Evolutionary conservation across 1,284 basidiomycete genomes (phyloP).

Genomic region (Meira miltonrushii): DNA sequence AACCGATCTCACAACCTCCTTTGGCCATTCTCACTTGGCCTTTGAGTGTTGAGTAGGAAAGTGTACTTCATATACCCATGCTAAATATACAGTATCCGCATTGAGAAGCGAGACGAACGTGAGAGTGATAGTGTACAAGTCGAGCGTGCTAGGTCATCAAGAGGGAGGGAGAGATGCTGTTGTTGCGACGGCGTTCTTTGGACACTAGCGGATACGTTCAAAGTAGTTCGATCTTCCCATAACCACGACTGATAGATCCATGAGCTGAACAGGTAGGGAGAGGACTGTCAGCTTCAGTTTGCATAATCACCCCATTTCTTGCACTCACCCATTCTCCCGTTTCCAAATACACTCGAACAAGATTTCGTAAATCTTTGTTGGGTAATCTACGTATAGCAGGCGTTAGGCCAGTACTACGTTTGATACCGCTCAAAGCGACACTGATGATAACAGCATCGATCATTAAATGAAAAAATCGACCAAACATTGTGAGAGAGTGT

Average conservation of each 20-base stretch:
- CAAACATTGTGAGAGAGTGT: conserved; percentile 34
- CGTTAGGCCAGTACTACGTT: conserved; percentile 47
- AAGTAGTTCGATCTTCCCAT: conserved; percentile 47
- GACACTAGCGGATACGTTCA: conserved; percentile 38
- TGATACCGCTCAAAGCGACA: conserved; percentile 47
- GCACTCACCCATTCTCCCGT: conserved; percentile 50
- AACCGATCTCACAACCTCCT: background rate
- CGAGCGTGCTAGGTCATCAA: too few relatives aligned
- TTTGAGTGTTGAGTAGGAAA: too few relatives aligned
- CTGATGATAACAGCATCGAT: conserved; percentile 48
- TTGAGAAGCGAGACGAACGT: too few relatives aligned
- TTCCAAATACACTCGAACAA: conserved; percentile 46
- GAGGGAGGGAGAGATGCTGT: too few relatives aligned
- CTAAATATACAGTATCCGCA: too few relatives aligned
- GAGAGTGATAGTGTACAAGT: too few relatives aligned
- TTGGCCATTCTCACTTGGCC: background rate
- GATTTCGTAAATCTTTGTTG: conserved; percentile 44
- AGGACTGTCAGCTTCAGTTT: background rate
- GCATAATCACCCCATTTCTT: too few relatives aligned
- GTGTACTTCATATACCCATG: too few relatives aligned
- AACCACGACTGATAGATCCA: conserved; percentile 32
- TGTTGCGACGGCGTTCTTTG: too few relatives aligned
- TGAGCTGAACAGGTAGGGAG: background rate
- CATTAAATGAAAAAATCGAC: conserved; percentile 42
- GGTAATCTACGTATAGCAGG: conserved; percentile 36